These are phyloP conservation scores for Penicillium sp. DNA, from an alignment of 2,329 filamentous ascomycete genomes.

Conservation along the genomic window DNA sequence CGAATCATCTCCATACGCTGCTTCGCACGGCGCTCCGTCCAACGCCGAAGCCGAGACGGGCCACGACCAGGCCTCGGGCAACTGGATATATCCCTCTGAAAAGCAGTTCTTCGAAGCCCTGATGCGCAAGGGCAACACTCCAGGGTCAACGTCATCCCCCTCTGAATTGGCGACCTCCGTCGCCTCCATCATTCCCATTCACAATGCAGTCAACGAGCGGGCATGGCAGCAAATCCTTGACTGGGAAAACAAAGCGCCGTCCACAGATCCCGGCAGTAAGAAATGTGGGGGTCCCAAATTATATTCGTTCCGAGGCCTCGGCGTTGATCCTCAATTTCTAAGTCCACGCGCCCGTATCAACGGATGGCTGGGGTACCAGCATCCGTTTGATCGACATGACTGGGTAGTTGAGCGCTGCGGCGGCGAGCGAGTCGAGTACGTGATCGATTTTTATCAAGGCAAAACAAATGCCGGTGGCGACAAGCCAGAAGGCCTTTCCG, in stretches of 20 bases:
- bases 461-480: slow-evolving; percentile 38
- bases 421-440: slow-evolving; percentile 69
- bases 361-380: slow-evolving; percentile 76
- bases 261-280: slow-evolving; percentile 52
- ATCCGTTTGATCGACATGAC: slow-evolving; percentile 92
- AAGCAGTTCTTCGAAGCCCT: slow-evolving; percentile 98
- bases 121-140: slow-evolving; percentile 80
- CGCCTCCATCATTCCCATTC: slow-evolving; percentile 88
- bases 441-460: slow-evolving; percentile 96
- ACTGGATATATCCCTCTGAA: slow-evolving; percentile 97
- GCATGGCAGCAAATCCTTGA: slow-evolving; percentile 87
- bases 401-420: slow-evolving; percentile 95
- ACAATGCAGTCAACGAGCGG: slow-evolving; percentile 96
- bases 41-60: slow-evolving; percentile 77
- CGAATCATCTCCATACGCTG: slow-evolving; percentile 21
- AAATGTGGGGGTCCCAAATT: slow-evolving; percentile 73
- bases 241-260: slow-evolving; percentile 70
- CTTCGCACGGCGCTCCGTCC: slow-evolving; percentile 45
- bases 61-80: slow-evolving; percentile 62
- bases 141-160: slow-evolving; percentile 41
- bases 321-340: slow-evolving; percentile 49
- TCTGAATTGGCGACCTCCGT: slow-evolving; percentile 62
- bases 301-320: slow-evolving; percentile 70
- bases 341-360: slow-evolving; percentile 81
- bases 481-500: slow-evolving; percentile 23